Conservation (phyloP, 805 yeast genomes). For the Ogataea parapolymorpha region DNA sequence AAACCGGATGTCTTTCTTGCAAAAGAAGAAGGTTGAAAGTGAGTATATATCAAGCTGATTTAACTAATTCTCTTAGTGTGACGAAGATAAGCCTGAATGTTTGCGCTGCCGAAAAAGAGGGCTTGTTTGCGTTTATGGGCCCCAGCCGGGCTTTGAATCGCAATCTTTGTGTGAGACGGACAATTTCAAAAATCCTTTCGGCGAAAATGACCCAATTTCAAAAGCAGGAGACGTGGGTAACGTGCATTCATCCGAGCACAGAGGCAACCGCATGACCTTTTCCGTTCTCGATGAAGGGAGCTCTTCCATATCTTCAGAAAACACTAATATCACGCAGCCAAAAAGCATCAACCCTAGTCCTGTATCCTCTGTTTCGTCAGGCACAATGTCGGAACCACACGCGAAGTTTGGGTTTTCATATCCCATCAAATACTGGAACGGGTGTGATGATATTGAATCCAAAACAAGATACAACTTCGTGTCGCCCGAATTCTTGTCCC, state of each 20-base stretch:
- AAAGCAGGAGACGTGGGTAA: background rate
- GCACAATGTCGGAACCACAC: background rate
- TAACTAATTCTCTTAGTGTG: conserved; percentile 19
- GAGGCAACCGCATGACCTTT: background rate
- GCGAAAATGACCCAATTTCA: background rate
- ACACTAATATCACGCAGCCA: background rate
- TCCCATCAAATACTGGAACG: background rate
- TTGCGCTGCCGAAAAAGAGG: conserved; percentile 22
- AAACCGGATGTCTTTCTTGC: conserved; percentile 25
- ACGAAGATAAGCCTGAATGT: conserved; percentile 24
- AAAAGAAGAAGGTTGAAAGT: conserved; percentile 25
- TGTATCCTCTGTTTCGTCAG: conserved; percentile 9
- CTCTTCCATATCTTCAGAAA: conserved; percentile 3
- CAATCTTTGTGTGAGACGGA: background rate
- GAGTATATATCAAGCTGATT: conserved; percentile 3
- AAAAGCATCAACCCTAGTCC: conserved; percentile 7
- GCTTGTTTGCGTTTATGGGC: conserved; percentile 15
- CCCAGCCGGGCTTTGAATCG: background rate
- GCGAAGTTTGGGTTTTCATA: background rate
- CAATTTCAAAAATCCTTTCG: background rate
- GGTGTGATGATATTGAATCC: background rate
- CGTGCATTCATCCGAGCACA: background rate
- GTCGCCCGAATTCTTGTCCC: conserved; percentile 18
- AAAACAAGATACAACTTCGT: conserved; percentile 5
- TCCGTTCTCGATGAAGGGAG: background rate